Percentiles rank a stretch among this genome's conserved stretches.
phyloP scores from a whole-genome alignment of 306 rosid species.

The Malus domestica region DNA sequence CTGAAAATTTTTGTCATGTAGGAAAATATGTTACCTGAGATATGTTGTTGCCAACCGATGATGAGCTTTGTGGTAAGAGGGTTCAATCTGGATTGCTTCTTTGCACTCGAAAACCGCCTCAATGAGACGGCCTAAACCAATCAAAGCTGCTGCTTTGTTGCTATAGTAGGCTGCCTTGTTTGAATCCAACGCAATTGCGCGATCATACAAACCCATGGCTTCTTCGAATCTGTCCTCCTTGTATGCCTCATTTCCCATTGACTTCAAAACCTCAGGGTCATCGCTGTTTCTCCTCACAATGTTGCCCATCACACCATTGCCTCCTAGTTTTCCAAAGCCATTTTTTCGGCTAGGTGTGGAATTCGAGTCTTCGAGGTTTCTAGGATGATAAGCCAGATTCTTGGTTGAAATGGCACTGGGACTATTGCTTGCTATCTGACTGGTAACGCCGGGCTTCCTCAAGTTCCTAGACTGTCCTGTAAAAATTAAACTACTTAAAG shows the following conservation, averaged over 20 bases:
- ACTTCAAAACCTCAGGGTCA: constrained; percentile 74
- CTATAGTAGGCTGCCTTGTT: constrained; percentile 63
- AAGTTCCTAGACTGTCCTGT: constrained; percentile 33
- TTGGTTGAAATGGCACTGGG: constrained; percentile 26
- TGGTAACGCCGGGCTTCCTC: constrained; percentile 37
- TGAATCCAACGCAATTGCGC: constrained; percentile 66
- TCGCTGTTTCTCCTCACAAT: constrained; percentile 59
- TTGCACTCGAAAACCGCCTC: constrained; percentile 62
- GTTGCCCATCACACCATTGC: constrained; percentile 56
- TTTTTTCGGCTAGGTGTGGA: constrained; percentile 9
- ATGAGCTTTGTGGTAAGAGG: constrained; percentile 78
- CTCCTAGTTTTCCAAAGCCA: constrained; percentile 11
- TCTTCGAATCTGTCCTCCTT: constrained; percentile 56
- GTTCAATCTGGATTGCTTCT: constrained; percentile 71
- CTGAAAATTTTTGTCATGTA: not conserved
- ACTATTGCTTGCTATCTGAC: constrained; percentile 33
- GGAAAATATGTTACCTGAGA: constrained; percentile 46
- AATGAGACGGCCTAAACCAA: constrained; percentile 44
- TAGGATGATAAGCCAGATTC: constrained; percentile 20
- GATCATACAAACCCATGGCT: constrained; percentile 64
- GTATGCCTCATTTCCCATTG: constrained; percentile 81
- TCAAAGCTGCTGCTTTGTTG: constrained; percentile 85
- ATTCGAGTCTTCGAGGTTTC: constrained; percentile 20
- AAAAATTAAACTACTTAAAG: not conserved
- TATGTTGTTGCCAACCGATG: constrained; percentile 72